Evolutionary conservation across 139 green algal species (phyloP).

Genomic region (Chlorella sp.): DNA sequence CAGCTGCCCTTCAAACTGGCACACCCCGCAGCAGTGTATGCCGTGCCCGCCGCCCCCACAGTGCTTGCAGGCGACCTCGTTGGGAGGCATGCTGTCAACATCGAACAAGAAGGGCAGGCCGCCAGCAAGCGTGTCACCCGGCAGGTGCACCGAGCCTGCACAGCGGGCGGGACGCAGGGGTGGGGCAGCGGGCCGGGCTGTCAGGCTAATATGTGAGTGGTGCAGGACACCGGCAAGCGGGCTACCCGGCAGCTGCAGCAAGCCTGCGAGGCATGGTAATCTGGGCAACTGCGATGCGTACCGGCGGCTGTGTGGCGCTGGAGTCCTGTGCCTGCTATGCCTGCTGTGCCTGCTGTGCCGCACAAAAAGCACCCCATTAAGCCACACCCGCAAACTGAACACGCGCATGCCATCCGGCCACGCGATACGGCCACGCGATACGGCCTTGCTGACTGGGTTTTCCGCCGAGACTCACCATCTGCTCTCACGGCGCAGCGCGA

Average conservation of each 20-base stretch:
- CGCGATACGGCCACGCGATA: too few species aligned
- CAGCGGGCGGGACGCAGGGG: not conserved
- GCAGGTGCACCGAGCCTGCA: not conserved
- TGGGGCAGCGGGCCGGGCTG: not conserved
- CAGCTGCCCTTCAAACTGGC: not conserved
- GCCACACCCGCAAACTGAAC: not conserved
- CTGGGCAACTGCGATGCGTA: not conserved
- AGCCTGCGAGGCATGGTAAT: not conserved
- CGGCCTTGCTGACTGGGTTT: not conserved
- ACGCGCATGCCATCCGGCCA: not conserved
- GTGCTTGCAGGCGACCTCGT: not conserved
- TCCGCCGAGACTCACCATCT: not conserved
- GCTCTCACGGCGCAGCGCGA: not conserved
- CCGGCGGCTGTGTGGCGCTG: too few species aligned
- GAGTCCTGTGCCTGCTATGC: not conserved
- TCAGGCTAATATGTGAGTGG: not conserved
- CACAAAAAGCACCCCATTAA: not conserved
- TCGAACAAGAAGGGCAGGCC: slow-evolving; percentile 27
- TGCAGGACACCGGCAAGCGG: not conserved
- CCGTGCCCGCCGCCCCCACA: not conserved
- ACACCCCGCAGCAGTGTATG: slow-evolving; percentile 26
- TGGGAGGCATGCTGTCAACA: not conserved
- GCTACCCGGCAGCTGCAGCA: not conserved
- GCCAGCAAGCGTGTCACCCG: too few species aligned
- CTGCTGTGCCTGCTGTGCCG: not conserved